Percentiles rank a stretch among this genome's conserved stretches.
Conservation (phyloP, 2,329 filamentous ascomycete species). For the Hymenoscyphus fructigenus region DNA sequence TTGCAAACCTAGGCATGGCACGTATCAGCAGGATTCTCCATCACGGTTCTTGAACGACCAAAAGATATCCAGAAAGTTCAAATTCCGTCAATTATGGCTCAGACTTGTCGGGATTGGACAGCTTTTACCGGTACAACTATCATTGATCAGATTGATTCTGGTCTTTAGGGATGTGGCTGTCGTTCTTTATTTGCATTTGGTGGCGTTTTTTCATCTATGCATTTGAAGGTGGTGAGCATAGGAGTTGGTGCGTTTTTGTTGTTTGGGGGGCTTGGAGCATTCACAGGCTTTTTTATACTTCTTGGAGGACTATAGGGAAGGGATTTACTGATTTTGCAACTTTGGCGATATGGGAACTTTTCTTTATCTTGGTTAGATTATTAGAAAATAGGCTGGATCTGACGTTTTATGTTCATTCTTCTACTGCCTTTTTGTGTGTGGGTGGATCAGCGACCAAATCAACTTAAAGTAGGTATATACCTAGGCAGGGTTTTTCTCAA, state of each 20-base stretch:
- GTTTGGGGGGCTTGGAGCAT: neutral
- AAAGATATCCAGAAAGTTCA: conserved; percentile 41
- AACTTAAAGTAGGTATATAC: no score
- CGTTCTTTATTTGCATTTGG: neutral
- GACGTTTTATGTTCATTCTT: no score
- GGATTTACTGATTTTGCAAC: no score
- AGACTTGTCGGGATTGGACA: conserved; percentile 55
- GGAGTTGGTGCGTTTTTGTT: neutral
- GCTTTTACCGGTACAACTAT: conserved; percentile 29
- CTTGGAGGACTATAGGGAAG: no score
- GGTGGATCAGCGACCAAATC: no score
- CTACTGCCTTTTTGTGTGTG: no score
- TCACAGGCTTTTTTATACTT: no score
- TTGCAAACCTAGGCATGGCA: conserved; percentile 48
- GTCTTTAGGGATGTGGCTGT: conserved; percentile 8
- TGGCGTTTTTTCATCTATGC: neutral
- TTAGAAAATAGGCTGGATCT: no score
- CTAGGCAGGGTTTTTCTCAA: no score
- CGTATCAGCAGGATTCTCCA: conserved; percentile 41
- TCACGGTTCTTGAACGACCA: conserved; percentile 39
- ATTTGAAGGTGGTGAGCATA: no score
- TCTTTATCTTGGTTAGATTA: no score
- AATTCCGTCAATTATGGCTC: conserved; percentile 51
- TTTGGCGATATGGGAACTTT: no score
- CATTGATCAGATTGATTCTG: conserved; percentile 36